These are phyloP conservation scores for Tulasnella sp. DNA, from an alignment of 768 basidiomycete genomes.

Conservation along the genomic window DNA sequence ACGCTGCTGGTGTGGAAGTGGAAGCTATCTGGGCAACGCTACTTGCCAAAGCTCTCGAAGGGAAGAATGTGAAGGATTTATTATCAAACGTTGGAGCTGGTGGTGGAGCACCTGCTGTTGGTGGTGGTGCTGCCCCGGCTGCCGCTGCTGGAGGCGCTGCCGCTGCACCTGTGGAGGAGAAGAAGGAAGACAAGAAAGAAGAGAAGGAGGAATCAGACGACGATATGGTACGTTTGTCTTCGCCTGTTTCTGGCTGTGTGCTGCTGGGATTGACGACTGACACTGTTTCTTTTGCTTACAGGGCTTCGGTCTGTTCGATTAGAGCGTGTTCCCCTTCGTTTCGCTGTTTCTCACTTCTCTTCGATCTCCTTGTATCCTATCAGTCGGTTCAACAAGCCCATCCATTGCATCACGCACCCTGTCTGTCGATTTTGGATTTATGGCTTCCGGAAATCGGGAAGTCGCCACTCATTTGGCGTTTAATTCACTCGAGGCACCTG, in stretches of 20 bases:
- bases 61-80: slow-evolving; percentile 93
- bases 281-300: slow-evolving; percentile 27
- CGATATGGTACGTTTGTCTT: slow-evolving; percentile 44
- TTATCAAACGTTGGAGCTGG: slow-evolving; percentile 91
- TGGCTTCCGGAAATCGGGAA: too few relatives aligned
- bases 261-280: background rate
- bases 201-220: slow-evolving; percentile 66
- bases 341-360: too few relatives aligned
- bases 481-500: too few relatives aligned
- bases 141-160: slow-evolving; percentile 47
- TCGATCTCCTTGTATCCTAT: too few relatives aligned
- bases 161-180: slow-evolving; percentile 58
- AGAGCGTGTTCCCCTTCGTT: too few relatives aligned
- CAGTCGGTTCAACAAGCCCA: too few relatives aligned
- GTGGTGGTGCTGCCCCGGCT: slow-evolving; percentile 38
- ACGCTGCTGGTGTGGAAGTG: slow-evolving; percentile 57
- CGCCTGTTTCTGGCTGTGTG: background rate
- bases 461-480: too few relatives aligned
- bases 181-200: slow-evolving; percentile 60
- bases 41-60: slow-evolving; percentile 95
- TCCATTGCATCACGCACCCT: too few relatives aligned
- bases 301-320: slow-evolving; percentile 98
- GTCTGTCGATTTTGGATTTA: too few relatives aligned
- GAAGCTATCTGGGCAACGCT: slow-evolving; percentile 97
- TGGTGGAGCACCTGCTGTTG: slow-evolving; percentile 67